Percentiles rank a stretch among this genome's conserved stretches.
These are phyloP conservation scores for Xylariaceae sp. DNA, from an alignment of 2,329 filamentous ascomycete species.

Conservation along the genomic window DNA sequence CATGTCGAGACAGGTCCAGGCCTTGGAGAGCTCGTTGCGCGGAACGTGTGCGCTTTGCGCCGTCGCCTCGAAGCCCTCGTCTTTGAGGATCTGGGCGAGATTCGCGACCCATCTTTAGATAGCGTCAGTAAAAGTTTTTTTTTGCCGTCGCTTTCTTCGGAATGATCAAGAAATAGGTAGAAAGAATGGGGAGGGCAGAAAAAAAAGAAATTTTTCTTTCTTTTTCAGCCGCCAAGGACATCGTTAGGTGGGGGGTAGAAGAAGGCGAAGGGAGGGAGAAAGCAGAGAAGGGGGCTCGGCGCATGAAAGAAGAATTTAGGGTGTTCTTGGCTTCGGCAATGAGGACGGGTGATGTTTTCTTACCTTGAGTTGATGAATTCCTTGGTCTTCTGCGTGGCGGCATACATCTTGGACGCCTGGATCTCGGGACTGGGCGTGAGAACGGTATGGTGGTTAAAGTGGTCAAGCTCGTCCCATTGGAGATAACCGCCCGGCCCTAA, in stretches of 20 bases:
- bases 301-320: too few relatives aligned
- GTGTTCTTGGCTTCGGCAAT: too few relatives aligned
- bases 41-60: constrained; percentile 6
- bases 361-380: constrained; percentile 14
- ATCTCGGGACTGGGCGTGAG: background rate
- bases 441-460: constrained; percentile 11
- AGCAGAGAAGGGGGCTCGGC: too few relatives aligned
- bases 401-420: constrained; percentile 5
- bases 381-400: constrained; percentile 3
- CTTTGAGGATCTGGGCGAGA: constrained; percentile 9
- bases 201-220: too few relatives aligned
- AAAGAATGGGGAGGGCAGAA: too few relatives aligned
- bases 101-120: constrained; percentile 10
- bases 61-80: constrained; percentile 11
- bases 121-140: background rate
- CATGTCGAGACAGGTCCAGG: constrained; percentile 9
- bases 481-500: constrained; percentile 15
- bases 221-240: too few relatives aligned
- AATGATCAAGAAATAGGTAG: too few relatives aligned
- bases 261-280: too few relatives aligned
- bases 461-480: constrained; percentile 17
- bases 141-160: background rate
- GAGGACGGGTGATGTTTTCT: background rate
- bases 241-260: too few relatives aligned
- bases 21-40: constrained; percentile 6